A percentile compares a stretch with the other conserved stretches of the same genome.
These are phyloP conservation scores for Candida labiduridarum DNA, from an alignment of 1,139 yeast species.

Conservation along the genomic window DNA sequence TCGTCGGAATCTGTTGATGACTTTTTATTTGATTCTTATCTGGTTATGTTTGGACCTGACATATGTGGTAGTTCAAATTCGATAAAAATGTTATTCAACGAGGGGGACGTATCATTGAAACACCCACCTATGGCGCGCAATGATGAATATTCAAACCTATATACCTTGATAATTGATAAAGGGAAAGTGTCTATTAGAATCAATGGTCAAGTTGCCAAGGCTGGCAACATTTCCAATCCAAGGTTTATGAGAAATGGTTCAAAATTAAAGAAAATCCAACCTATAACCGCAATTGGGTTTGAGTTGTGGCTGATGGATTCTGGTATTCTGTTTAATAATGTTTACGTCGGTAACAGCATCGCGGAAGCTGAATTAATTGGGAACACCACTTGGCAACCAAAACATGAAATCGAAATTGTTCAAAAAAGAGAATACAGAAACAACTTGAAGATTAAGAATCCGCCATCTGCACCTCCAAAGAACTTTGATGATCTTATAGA, in stretches of 20 bases:
- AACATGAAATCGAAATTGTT: conserved; percentile 56
- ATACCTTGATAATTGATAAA: conserved; percentile 74
- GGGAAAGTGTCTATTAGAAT: conserved; percentile 72
- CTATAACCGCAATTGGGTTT: conserved; percentile 80
- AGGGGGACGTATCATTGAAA: conserved; percentile 68
- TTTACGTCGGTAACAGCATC: conserved; percentile 81
- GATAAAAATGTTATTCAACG: conserved; percentile 72
- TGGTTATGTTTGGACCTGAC: conserved; percentile 95
- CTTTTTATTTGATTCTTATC: conserved; percentile 49
- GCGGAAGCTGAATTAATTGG: conserved; percentile 84
- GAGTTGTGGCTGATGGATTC: conserved; percentile 89
- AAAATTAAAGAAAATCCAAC: conserved; percentile 69
- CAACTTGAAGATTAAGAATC: conserved; percentile 40
- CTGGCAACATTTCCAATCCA: conserved; percentile 61
- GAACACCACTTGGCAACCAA: conserved; percentile 69
- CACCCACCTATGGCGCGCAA: conserved; percentile 67
- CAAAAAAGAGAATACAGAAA: conserved; percentile 35
- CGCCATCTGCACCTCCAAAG: conserved; percentile 45
- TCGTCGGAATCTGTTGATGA: conserved; percentile 27
- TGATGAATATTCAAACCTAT: conserved; percentile 61
- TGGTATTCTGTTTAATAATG: conserved; percentile 75
- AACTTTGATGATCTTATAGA: conserved; percentile 30
- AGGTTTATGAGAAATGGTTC: conserved; percentile 77
- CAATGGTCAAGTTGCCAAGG: conserved; percentile 71
- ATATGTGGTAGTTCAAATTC: conserved; percentile 80